These are phyloP conservation scores for Hypoxylon trugodes DNA, from an alignment of 495 filamentous ascomycete genomes.

Conservation along the genomic window DNA sequence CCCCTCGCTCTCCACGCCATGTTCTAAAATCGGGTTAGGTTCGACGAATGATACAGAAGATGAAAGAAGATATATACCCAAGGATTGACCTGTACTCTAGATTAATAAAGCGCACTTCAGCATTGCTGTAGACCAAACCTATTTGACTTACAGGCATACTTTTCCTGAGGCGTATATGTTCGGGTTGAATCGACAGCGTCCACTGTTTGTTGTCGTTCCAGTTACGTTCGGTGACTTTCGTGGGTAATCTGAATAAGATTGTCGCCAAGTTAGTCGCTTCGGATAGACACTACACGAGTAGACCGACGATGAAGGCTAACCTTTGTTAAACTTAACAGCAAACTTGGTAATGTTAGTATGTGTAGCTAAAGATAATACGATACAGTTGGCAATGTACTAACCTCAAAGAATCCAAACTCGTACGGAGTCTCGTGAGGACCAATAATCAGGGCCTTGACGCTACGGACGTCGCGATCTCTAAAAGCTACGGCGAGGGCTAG, in stretches of 20 bases:
- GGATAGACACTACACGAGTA: not conserved
- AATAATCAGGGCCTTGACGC: conserved; percentile 87
- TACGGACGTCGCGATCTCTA: conserved; percentile 84
- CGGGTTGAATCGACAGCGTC: conserved; percentile 89
- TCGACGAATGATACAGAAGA: conserved; percentile 1
- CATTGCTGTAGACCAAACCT: too few species aligned
- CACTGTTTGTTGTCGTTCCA: conserved; percentile 85
- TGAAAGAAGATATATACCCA: conserved; percentile 63
- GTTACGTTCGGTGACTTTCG: conserved; percentile 79
- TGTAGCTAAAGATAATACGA: not conserved
- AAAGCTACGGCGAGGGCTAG: conserved; percentile 86
- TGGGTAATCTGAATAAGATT: conserved; percentile 75
- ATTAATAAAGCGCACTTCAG: conserved; percentile 27
- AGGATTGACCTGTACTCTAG: conserved; percentile 76
- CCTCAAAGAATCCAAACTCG: conserved; percentile 97
- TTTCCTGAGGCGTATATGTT: conserved; percentile 94
- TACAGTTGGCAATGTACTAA: conserved; percentile 46
- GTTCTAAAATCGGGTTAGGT: conserved; percentile 68
- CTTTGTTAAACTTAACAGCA: conserved; percentile 70
- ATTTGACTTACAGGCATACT: conserved; percentile 80
- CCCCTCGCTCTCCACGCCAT: conserved; percentile 87
- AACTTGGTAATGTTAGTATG: conserved; percentile 60
- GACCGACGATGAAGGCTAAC: conserved; percentile 46
- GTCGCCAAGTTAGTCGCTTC: conserved; percentile 8
- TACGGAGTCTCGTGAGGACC: conserved; percentile 96